phyloP scores from a whole-genome alignment of 2,329 filamentous ascomycete genomes.

The Colletotrichum eleusines region DNA sequence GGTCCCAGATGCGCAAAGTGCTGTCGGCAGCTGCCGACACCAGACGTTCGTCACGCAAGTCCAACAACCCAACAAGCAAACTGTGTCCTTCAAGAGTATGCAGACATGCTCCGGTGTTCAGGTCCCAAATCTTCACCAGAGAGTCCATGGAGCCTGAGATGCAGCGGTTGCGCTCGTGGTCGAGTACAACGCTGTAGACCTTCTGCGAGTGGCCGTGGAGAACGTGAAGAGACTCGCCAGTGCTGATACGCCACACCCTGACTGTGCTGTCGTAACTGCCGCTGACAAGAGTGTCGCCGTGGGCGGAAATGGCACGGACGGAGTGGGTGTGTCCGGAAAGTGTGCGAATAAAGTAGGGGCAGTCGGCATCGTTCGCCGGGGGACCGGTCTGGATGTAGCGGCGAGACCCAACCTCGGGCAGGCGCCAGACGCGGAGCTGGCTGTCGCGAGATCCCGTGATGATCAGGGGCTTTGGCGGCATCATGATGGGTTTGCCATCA shows the following conservation, averaged over 20 bases:
- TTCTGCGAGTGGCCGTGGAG: slow-evolving; percentile 91
- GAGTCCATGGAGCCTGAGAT: slow-evolving; percentile 99
- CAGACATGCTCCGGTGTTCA: slow-evolving; percentile 85
- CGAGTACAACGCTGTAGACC: slow-evolving; percentile 96
- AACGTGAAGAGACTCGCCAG: slow-evolving; percentile 86
- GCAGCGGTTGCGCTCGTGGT: slow-evolving; percentile 91
- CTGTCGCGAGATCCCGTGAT: slow-evolving; percentile 98
- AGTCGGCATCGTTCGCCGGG: slow-evolving; percentile 80
- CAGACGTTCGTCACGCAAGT: slow-evolving; percentile 88
- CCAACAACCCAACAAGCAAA: slow-evolving; percentile 90
- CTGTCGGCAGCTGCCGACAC: slow-evolving; percentile 97
- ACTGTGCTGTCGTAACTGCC: slow-evolving; percentile 97
- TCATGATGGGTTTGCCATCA: slow-evolving; percentile 83
- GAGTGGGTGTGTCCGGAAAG: slow-evolving; percentile 91
- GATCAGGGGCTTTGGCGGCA: slow-evolving; percentile 94
- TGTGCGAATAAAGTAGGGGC: slow-evolving; percentile 93
- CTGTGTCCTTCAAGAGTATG: slow-evolving; percentile 94
- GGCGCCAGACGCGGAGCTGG: slow-evolving; percentile 91
- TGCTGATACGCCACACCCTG: slow-evolving; percentile 97
- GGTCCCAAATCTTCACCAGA: slow-evolving; percentile 96
- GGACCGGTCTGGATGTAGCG: slow-evolving; percentile 84
- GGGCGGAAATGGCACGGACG: slow-evolving; percentile 93
- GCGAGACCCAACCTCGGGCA: slow-evolving; percentile 83
- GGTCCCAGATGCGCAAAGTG: slow-evolving; percentile 96
- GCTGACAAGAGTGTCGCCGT: slow-evolving; percentile 95